Percentiles rank a stretch among this genome's conserved stretches.
Evolutionary conservation across 1,284 basidiomycete genomes (phyloP).

Genomic region (Sporisorium graminicola): DNA sequence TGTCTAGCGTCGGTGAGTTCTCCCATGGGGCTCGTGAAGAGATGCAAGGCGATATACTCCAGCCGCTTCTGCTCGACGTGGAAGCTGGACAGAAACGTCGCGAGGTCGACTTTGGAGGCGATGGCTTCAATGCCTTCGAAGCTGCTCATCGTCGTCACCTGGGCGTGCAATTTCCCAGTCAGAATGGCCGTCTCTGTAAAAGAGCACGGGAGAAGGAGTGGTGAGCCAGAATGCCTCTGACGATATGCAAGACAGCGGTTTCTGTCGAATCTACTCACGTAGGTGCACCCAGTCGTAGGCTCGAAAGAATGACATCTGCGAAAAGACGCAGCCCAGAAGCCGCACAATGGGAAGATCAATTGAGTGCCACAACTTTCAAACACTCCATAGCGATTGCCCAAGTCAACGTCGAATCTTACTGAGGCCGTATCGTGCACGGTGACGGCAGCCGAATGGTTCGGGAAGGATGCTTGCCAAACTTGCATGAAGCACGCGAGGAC

Average conservation of each 20-base stretch:
- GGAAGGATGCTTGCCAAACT: slow-evolving; percentile 12
- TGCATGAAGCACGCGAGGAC: slow-evolving; percentile 32
- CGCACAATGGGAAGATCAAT: not conserved
- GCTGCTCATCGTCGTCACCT: slow-evolving; percentile 4
- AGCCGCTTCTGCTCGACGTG: slow-evolving; percentile 38
- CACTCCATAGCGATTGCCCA: not conserved
- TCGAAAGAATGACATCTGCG: slow-evolving; percentile 27
- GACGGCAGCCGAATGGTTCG: slow-evolving; percentile 2
- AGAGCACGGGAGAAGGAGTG: not conserved
- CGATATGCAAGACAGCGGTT: no score
- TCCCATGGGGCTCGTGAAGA: slow-evolving; percentile 19
- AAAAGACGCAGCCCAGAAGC: not conserved
- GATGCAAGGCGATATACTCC: slow-evolving; percentile 22
- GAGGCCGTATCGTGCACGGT: slow-evolving; percentile 8
- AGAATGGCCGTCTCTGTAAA: slow-evolving; percentile 30
- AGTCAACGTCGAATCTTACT: slow-evolving; percentile 2
- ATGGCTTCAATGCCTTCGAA: slow-evolving; percentile 17
- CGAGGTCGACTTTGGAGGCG: slow-evolving; percentile 8
- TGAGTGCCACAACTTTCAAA: not conserved
- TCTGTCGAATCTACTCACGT: slow-evolving; percentile 7
- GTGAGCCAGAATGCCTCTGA: not conserved
- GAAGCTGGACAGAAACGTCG: slow-evolving; percentile 8
- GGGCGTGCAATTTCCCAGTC: slow-evolving; percentile 14
- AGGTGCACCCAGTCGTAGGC: slow-evolving; percentile 26
- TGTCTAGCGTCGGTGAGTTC: slow-evolving; percentile 14